Conservation (phyloP, 2,329 filamentous ascomycete species). For the Xylaria sp. region DNA sequence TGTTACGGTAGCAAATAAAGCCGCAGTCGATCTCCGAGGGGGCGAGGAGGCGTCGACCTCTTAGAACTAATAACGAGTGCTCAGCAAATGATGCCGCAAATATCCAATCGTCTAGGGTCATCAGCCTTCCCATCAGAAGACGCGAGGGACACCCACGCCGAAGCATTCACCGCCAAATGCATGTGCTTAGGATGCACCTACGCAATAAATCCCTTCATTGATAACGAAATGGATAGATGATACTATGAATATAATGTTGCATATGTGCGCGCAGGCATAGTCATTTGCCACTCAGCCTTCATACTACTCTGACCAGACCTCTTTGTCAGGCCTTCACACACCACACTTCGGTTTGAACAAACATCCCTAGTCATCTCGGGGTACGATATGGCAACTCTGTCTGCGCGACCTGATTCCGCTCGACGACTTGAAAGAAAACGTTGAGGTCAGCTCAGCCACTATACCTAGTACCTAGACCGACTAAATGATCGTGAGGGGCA, state of each 20-base stretch:
- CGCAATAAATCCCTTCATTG: not conserved
- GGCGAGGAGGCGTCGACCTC: constrained; percentile 24
- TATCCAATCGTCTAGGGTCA: constrained; percentile 6
- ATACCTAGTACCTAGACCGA: not conserved
- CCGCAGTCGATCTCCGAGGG: constrained; percentile 13
- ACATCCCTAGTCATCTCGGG: not conserved
- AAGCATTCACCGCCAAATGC: constrained; percentile 30
- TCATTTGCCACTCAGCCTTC: constrained; percentile 26
- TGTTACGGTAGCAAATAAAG: constrained; percentile 18
- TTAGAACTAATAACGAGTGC: constrained; percentile 2
- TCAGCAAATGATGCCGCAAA: constrained; percentile 22
- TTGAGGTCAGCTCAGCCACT: constrained; percentile 9
- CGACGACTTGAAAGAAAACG: not conserved
- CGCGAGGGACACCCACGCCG: not conserved
- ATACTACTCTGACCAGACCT: constrained; percentile 29
- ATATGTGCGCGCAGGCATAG: constrained; percentile 9
- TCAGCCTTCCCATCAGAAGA: constrained; percentile 27
- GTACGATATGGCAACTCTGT: not conserved
- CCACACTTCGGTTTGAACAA: constrained; percentile 4
- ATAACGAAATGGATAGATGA: constrained; percentile 10
- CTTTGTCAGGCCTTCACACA: not conserved
- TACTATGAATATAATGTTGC: constrained; percentile 27
- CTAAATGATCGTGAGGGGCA: not conserved
- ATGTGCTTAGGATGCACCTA: constrained; percentile 15
- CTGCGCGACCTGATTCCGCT: not conserved